Base-by-base conservation (phyloP, 2,329 filamentous ascomycete genomes). In the Coniochaeta sp. region DNA sequence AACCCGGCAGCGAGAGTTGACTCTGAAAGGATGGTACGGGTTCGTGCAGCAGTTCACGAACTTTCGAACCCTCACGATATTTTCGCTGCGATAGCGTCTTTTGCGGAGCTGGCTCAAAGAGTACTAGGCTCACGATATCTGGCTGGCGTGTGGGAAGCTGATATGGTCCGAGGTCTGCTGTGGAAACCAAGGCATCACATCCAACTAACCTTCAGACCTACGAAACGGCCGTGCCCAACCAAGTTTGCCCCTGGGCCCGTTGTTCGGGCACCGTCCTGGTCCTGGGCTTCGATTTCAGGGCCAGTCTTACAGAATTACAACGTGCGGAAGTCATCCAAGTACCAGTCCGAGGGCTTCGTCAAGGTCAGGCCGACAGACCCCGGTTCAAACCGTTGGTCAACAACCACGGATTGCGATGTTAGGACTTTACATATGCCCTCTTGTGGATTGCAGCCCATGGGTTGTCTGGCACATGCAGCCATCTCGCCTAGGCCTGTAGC, bases 61-160 rank as follows among this genome's bases (percentile, higher is more conserved):
- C 17, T 60, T 40, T 50, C 59, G 12, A 55, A 60, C 30, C 59
- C 59, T 2, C 54, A 60, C 12, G 59, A 60, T 3, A 55, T 60
- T 0, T 60, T 60, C 36, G 55, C 59, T 1, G 44, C 30, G 16
- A 52, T 60, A 1, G 42, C 55, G 0, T 50, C 38, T 8, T 19
- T 60, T 10, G 42, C 59, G 2, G 26, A 7, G 42, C 16, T 60
- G 4, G 44, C 40, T 19, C 40, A 58, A 7, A 14, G 32, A 4
- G 19, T 58, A 0, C n/a, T 60, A 16, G n/a, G 47, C 40, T 22
- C 32, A 1, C 40, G 59, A 30, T 58, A 60, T 24, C 8, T 60
- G 9, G 59, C 59, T 2, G 59, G 59, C 0, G 17, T 60, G 3
- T 60, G 59, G 59, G 59, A 60, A 10, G 42, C n/a, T 12, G 59